These are phyloP conservation scores for Purpureocillium takamizusanense DNA, from an alignment of 2,329 filamentous ascomycete species.

Conservation along the genomic window DNA sequence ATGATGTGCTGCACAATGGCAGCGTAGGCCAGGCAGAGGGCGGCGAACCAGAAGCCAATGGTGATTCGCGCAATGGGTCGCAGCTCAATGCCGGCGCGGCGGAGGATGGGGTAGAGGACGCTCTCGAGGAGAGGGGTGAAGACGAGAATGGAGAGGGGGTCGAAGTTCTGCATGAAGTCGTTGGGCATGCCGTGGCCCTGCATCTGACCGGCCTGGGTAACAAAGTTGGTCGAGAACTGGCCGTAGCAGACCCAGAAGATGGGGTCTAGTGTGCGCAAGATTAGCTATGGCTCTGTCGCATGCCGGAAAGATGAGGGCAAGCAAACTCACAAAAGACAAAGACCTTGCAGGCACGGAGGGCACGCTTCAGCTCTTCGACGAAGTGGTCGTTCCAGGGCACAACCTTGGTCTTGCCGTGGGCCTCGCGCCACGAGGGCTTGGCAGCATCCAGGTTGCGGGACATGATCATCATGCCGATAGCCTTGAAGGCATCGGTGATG, in stretches of 20 bases:
- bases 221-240: conserved; percentile 59
- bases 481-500: conserved; percentile 54
- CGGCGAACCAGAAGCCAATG: conserved; percentile 48
- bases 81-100: conserved; percentile 47
- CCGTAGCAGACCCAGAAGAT: conserved; percentile 61
- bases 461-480: conserved; percentile 28
- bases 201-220: conserved; percentile 51
- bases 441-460: conserved; percentile 45
- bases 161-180: conserved; percentile 60
- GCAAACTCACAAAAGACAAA: conserved; percentile 44
- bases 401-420: conserved; percentile 30
- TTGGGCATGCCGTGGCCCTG: conserved; percentile 58
- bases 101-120: conserved; percentile 52
- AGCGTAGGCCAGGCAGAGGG: conserved; percentile 48
- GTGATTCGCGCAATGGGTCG: conserved; percentile 58
- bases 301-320: no score
- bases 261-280: conserved; percentile 29
- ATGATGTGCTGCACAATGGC: conserved; percentile 52
- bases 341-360: conserved; percentile 59
- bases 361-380: conserved; percentile 62
- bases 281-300: neutral
- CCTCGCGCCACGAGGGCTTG: conserved; percentile 56
- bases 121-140: conserved; percentile 57
- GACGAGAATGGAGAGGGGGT: conserved; percentile 57
- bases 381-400: conserved; percentile 61